Evolutionary conservation across 179 eudicot genomes (phyloP).

Genomic region (Gypsophila paniculata): DNA sequence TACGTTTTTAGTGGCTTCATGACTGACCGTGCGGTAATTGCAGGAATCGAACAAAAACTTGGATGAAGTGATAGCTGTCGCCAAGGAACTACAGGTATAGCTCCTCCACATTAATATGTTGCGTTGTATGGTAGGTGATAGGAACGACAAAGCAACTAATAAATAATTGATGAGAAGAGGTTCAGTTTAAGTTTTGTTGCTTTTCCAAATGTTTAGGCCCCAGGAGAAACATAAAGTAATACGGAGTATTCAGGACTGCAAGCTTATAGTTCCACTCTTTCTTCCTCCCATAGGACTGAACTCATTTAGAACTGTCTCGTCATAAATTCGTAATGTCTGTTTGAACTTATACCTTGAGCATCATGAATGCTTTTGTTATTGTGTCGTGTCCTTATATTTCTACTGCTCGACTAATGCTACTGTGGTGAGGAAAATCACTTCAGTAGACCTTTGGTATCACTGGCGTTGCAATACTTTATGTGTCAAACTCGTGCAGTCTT

Average conservation of each 20-base stretch:
- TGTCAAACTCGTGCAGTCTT: background rate
- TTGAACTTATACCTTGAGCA: background rate
- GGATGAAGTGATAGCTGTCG: constrained; percentile 90
- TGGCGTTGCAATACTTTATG: background rate
- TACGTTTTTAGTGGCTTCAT: background rate
- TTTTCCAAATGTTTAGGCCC: background rate
- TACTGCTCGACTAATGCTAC: background rate
- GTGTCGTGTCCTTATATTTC: background rate
- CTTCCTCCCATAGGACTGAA: background rate
- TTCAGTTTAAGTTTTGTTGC: constrained; percentile 5
- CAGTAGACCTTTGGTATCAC: background rate
- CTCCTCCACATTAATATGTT: background rate
- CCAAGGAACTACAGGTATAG: constrained; percentile 78
- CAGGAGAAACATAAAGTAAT: background rate
- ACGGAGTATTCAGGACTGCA: too few species aligned
- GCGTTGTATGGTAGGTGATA: background rate
- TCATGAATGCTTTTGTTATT: background rate
- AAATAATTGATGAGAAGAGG: background rate
- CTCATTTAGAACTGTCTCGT: background rate
- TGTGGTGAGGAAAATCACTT: background rate
- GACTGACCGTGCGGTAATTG: constrained; percentile 1
- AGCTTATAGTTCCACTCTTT: too few species aligned
- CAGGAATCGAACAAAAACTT: constrained; percentile 89
- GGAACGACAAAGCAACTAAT: background rate
- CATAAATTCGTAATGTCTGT: background rate